These are phyloP conservation scores for Lycium barbarum DNA, from an alignment of 257 asterid species.

Conservation along the genomic window DNA sequence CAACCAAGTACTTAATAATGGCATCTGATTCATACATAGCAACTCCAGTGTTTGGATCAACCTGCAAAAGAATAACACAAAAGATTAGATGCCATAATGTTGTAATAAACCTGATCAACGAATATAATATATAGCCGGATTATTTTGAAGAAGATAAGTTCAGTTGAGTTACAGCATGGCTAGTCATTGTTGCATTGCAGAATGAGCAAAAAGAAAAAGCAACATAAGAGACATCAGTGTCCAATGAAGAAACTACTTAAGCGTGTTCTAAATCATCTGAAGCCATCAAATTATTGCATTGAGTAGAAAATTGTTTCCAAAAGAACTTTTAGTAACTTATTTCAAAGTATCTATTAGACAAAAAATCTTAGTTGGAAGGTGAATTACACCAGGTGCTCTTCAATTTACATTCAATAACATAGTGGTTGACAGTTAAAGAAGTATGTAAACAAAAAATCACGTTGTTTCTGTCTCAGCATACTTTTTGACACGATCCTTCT, in stretches of 20 bases:
- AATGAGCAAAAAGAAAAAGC: not conserved
- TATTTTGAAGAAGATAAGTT: not conserved
- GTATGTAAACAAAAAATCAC: not conserved
- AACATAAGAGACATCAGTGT: not conserved
- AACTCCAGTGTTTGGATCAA: conserved; percentile 96
- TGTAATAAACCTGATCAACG: not conserved
- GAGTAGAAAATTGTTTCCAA: not conserved
- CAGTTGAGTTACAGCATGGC: not conserved
- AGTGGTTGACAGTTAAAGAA: not conserved
- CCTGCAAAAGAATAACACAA: conserved; percentile 55
- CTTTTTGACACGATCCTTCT: not conserved
- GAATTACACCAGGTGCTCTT: conserved; percentile 22
- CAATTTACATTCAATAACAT: not conserved
- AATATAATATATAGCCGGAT: not conserved
- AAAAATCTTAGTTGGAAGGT: not conserved
- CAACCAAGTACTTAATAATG: conserved; percentile 82
- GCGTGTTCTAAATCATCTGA: not conserved
- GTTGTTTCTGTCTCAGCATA: not conserved
- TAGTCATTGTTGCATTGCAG: conserved; percentile 6
- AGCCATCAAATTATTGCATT: not conserved
- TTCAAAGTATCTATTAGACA: no score
- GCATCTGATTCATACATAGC: conserved; percentile 96
- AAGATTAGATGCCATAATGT: conserved; percentile 12
- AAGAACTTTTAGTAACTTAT: not conserved
- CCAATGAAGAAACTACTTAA: not conserved